Evolutionary conservation across 257 asterid species (phyloP).

Genomic region (Solanum boliviense): DNA sequence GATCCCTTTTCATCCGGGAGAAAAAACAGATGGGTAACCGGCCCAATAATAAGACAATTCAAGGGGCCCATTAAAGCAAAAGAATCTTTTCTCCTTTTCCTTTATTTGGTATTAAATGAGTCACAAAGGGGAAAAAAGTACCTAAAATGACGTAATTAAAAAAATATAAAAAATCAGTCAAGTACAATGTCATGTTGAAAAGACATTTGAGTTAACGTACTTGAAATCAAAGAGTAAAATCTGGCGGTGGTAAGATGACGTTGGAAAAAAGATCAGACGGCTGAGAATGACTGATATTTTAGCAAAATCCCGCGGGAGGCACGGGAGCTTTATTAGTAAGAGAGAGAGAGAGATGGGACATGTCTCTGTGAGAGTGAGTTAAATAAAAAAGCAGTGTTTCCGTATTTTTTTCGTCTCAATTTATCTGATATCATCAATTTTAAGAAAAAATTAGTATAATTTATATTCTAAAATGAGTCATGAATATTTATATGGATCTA

Average conservation of each 20-base stretch:
- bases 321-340: constrained; percentile 40
- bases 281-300: constrained; percentile 1
- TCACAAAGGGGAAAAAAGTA: not conserved
- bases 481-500: too few relatives aligned
- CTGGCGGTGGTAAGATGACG: constrained; percentile 9
- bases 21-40: too few relatives aligned
- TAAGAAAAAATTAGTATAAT: too few relatives aligned
- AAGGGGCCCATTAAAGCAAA: not conserved
- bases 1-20: not conserved
- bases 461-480: too few relatives aligned
- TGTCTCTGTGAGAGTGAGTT: not conserved
- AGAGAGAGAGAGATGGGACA: not conserved
- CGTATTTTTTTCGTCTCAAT: too few relatives aligned
- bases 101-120: not conserved
- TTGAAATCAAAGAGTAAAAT: not conserved
- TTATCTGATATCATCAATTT: not conserved
- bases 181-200: not conserved
- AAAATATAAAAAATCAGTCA: not conserved
- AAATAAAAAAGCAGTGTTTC: not conserved
- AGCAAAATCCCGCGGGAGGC: constrained; percentile 54
- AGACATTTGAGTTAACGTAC: constrained; percentile 4
- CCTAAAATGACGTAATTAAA: constrained; percentile 3
- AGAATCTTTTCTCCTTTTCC: not conserved
- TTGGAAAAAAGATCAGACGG: constrained; percentile 12
- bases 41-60: not conserved